Percentiles rank a stretch among this genome's conserved stretches.
Evolutionary conservation across 371 early-diverging fungal genomes (phyloP).

Genomic region (Capniomyces stellatus): DNA sequence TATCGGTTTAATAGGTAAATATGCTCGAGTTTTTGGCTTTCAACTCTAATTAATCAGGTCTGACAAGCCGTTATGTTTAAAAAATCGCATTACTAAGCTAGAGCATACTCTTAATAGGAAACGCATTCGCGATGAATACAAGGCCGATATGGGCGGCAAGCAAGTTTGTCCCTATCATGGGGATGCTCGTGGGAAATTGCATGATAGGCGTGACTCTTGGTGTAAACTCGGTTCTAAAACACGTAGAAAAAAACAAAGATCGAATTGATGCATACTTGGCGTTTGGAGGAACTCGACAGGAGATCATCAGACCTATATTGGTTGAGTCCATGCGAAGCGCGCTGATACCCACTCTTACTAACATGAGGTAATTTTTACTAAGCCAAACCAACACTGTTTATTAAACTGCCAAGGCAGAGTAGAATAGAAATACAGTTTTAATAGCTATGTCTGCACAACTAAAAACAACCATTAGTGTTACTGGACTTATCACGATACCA

Average conservation of each 20-base stretch:
- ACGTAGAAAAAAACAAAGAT: constrained; percentile 41
- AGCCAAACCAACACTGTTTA: too few relatives aligned
- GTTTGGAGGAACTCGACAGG: constrained; percentile 72
- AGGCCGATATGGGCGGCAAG: constrained; percentile 49
- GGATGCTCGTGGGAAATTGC: constrained; percentile 65
- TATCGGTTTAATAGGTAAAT: constrained; percentile 15
- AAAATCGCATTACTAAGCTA: not conserved
- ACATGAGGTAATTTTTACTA: too few relatives aligned
- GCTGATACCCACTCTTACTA: constrained; percentile 62
- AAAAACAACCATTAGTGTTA: too few relatives aligned
- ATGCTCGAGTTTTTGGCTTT: too few relatives aligned
- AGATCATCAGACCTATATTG: constrained; percentile 52
- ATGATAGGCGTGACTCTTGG: constrained; percentile 72
- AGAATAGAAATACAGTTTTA: too few relatives aligned
- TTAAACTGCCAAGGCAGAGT: too few relatives aligned
- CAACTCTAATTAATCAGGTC: too few relatives aligned
- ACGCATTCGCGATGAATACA: constrained; percentile 43
- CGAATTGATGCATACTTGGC: constrained; percentile 51
- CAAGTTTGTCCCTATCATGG: constrained; percentile 68
- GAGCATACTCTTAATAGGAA: too few relatives aligned
- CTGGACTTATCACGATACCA: constrained; percentile 72
- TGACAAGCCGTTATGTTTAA: too few relatives aligned
- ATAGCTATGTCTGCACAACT: too few relatives aligned
- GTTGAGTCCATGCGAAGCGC: constrained; percentile 51
- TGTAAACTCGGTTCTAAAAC: constrained; percentile 36